Base-by-base conservation (phyloP, 805 yeast genomes). In the Wickerhamomyces chaumierensis region DNA sequence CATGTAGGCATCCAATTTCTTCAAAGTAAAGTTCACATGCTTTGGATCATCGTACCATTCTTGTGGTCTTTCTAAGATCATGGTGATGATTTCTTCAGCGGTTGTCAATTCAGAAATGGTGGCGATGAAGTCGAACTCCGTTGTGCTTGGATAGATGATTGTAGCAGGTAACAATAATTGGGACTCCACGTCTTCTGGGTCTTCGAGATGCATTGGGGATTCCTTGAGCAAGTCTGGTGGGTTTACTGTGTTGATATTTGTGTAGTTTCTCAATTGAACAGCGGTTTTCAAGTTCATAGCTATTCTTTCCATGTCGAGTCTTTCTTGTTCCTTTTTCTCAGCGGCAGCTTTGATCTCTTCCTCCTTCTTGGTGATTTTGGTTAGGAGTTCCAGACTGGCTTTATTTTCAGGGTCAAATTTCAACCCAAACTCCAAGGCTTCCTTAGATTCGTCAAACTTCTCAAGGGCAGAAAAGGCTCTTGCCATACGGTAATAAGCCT, bases 401-500 rank as follows among this genome's bases (percentile, higher is more conserved):
- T 59, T 61, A 50, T 83, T 82, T 12, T 66, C 69, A 0, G 72
- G 58, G 40, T 83, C 94, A 21, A 81, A 49, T 4, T 66, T 59
- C 35, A 77, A 53, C 0, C 88, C 94, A 51, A 81, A 83, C 29
- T 71, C 63, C 38, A 80, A 58, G 6, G 87, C 70, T 41, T 73
- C 76, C 34, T 64, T 62, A 5, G 90, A 85, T 51, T 90, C 97
- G 17, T 81, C 84, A 38, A 64, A 69, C 47, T 73, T 73, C 20
- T 73, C 81, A 5, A 92, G 66, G 0, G 73, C 70, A 39, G 76
- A 65, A 45, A 83, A 83, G 0, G 97, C 95, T 53, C 71, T 81
- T 1, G 85, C 90, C 36, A 94, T 77, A 48, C 97, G 68, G 58
- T 66, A 92, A 52, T 82, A 74, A 0, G 97, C 96, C 61, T 92